Evolutionary conservation across 345 rosid genomes (phyloP), one percentile per base, ranked within the genome.

Genomic region (Lepidium didymum): DNA sequence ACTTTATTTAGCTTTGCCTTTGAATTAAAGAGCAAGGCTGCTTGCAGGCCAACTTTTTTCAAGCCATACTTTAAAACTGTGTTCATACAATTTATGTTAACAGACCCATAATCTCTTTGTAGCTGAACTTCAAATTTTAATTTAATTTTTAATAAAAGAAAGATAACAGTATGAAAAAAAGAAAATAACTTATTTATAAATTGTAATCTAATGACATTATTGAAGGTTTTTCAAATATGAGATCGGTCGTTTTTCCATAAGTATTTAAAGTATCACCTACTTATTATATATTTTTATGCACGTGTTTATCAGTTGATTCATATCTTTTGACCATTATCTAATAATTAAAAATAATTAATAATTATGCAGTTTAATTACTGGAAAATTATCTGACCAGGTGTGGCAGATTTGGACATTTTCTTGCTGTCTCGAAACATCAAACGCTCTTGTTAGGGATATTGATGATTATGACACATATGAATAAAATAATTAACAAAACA

Each of bases 401-500:
- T 68, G 59, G 51, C 69, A 59, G 58, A 68, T 45, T 53, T 74
- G 36, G 64, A 35, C 49, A 53, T 54, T 74, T 65, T 67, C 51
- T 60, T 43, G 63, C 51, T 74, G 77, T 67, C 77, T 60, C 77
- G 67, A 52, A 67, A 74, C 56, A 60, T 53, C 63, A 67, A 67
- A 60, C 73, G 50, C 63, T 42, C 50, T 58, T 59, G 67, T 66
- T 73, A 52, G 44, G 72, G 68, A 67, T 58, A 47, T 52, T 60
- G 68, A 67, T 59, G 56, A 67, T 51, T 52, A 59, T 29, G 76
- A 64, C 76, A 72, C 69, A 55, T 1, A 54, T 3, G 27, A 37
- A 64, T 31, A 64, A 38, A 55, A 27, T 49, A 55, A 36, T 56
- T 47, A 55, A 36, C 49, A 56, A 29, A 31, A 38, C 29, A 40